A percentile compares a stretch with the other conserved stretches of the same genome.
Conservation (phyloP, 2,329 filamentous ascomycete genomes). For the Colletotrichum sojae region DNA sequence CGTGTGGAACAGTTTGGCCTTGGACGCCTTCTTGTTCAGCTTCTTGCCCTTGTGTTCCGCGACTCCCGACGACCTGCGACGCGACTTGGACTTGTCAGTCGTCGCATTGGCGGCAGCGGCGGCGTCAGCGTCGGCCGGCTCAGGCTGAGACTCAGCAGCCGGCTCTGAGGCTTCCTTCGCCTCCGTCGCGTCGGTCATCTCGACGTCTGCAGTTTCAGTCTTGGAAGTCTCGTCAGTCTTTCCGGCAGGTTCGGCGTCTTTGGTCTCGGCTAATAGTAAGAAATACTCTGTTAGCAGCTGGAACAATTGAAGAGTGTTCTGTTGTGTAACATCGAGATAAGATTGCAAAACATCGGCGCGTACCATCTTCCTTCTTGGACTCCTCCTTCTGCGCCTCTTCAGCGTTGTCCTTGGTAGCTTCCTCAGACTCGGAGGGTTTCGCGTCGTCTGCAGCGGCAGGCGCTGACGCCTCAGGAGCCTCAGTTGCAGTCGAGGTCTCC, state of each 20-base stretch:
- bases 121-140: slow-evolving; percentile 43
- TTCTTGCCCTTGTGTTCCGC: slow-evolving; percentile 82
- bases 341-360: neutral
- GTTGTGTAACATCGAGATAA: neutral
- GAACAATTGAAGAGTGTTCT: slow-evolving; percentile 36
- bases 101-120: slow-evolving; percentile 51
- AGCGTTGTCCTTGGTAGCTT: slow-evolving; percentile 44
- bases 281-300: slow-evolving; percentile 12
- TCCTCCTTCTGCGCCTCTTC: slow-evolving; percentile 44
- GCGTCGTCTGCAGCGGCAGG: slow-evolving; percentile 43
- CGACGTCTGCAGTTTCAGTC: slow-evolving; percentile 62
- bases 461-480: slow-evolving; percentile 46
- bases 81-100: slow-evolving; percentile 61
- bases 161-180: slow-evolving; percentile 51
- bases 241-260: slow-evolving; percentile 47
- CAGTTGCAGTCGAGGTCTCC: slow-evolving; percentile 49
- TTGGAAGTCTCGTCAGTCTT: slow-evolving; percentile 50
- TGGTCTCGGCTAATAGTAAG: slow-evolving; percentile 44
- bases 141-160: slow-evolving; percentile 45
- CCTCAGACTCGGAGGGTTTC: slow-evolving; percentile 44
- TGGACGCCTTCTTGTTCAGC: slow-evolving; percentile 87
- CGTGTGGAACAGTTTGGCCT: slow-evolving; percentile 77
- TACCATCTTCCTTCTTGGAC: slow-evolving; percentile 50
- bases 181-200: slow-evolving; percentile 77
- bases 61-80: slow-evolving; percentile 81